Conservation (phyloP, 805 yeast species). For the Nakazawaea holstii region DNA sequence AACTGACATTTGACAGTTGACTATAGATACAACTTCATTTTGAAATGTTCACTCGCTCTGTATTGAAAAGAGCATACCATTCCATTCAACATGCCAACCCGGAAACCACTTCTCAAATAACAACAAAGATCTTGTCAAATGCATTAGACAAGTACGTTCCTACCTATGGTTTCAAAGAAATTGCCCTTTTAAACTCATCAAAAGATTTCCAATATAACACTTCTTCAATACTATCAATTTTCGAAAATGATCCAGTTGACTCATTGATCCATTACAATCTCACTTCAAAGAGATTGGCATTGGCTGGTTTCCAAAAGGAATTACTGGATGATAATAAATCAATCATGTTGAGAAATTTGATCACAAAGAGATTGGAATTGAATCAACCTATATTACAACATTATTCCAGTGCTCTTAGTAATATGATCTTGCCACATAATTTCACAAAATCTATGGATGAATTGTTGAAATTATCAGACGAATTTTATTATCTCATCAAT, state of each 20-base stretch:
- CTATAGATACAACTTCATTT: no score
- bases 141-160: conserved; percentile 35
- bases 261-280: conserved; percentile 40
- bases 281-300: conserved; percentile 33
- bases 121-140: conserved; percentile 28
- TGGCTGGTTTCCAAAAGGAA: conserved; percentile 25
- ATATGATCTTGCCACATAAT: conserved; percentile 62
- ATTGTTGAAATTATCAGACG: conserved; percentile 75
- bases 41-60: neutral
- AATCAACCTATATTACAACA: conserved; percentile 43
- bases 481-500: conserved; percentile 73
- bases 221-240: conserved; percentile 35
- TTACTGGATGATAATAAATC: conserved; percentile 11
- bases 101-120: conserved; percentile 28
- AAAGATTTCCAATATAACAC: conserved; percentile 32
- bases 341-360: conserved; percentile 21
- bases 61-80: conserved; percentile 34
- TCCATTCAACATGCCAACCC: conserved; percentile 32
- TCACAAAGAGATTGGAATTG: conserved; percentile 41
- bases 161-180: conserved; percentile 34
- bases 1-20: no score
- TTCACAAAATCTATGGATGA: conserved; percentile 53
- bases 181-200: conserved; percentile 39
- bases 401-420: conserved; percentile 49
- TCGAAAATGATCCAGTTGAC: conserved; percentile 26